Percentiles rank a stretch among this genome's conserved stretches.
phyloP scores from a whole-genome alignment of 805 yeast species.

The Ogataea glucozyma region DNA sequence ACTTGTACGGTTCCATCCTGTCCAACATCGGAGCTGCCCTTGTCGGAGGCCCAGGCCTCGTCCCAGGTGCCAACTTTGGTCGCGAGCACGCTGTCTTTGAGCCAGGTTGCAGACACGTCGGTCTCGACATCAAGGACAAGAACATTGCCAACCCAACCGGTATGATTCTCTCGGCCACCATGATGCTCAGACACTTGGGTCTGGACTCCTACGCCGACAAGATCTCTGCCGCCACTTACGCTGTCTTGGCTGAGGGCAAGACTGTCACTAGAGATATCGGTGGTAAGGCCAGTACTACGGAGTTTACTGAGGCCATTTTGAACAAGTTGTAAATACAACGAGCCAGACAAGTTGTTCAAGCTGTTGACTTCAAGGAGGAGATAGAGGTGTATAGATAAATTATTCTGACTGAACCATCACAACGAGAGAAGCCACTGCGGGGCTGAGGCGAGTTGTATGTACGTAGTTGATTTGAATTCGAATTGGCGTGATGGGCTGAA shows the following conservation, averaged over 20 bases:
- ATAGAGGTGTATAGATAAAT: slow-evolving; percentile 10
- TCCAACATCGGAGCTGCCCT: slow-evolving; percentile 97
- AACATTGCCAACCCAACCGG: slow-evolving; percentile 98
- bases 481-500: too few species aligned
- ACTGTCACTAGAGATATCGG: slow-evolving; percentile 88
- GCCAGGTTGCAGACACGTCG: slow-evolving; percentile 99
- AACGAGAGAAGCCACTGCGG: neutral
- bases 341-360: too few species aligned
- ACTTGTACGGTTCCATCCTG: slow-evolving; percentile 95
- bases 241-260: slow-evolving; percentile 86
- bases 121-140: slow-evolving; percentile 92
- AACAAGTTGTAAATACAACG: slow-evolving; percentile 63
- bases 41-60: slow-evolving; percentile 98
- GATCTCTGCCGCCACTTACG: slow-evolving; percentile 86
- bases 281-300: slow-evolving; percentile 85
- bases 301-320: slow-evolving; percentile 90
- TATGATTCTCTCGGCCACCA: slow-evolving; percentile 85
- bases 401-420: neutral
- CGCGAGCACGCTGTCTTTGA: slow-evolving; percentile 97
- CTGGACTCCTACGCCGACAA: slow-evolving; percentile 80
- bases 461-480: too few species aligned
- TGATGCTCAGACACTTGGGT: slow-evolving; percentile 95
- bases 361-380: neutral
- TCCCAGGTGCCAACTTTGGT: slow-evolving; percentile 98
- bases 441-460: too few species aligned